Conservation (phyloP, 129 eudicot species). For the Flaveria linearis region DNA sequence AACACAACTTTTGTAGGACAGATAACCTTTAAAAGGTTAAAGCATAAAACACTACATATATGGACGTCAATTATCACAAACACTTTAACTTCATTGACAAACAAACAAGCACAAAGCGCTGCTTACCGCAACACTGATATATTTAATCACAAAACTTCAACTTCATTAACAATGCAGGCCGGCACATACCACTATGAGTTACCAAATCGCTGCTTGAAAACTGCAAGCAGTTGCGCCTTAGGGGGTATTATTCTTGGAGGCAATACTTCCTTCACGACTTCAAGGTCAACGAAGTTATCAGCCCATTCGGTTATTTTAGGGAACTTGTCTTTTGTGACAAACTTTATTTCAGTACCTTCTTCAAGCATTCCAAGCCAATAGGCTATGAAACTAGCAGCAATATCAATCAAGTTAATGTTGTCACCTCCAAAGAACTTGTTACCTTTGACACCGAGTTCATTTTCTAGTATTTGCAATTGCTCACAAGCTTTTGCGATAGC, state of each 20-base stretch:
- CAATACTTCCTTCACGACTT: conserved; percentile 35
- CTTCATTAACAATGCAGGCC: neutral
- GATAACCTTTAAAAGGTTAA: neutral
- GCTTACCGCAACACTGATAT: conserved; percentile 11
- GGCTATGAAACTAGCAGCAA: conserved; percentile 40
- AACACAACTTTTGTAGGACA: too few relatives aligned
- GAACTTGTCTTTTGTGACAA: conserved; percentile 32
- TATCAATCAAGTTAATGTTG: conserved; percentile 40
- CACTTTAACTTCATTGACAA: too few relatives aligned
- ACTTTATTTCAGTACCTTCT: conserved; percentile 24
- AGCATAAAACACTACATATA: neutral
- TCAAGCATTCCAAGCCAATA: conserved; percentile 44
- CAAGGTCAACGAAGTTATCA: conserved; percentile 23
- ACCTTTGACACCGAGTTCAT: conserved; percentile 23
- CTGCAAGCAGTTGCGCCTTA: conserved; percentile 17
- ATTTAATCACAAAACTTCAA: neutral
- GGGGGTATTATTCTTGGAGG: conserved; percentile 35
- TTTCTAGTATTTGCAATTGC: conserved; percentile 21
- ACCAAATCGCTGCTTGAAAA: conserved; percentile 27
- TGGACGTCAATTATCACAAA: neutral
- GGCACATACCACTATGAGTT: neutral
- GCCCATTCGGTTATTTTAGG: conserved; percentile 46
- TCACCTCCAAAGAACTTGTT: conserved; percentile 45
- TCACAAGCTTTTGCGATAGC: conserved; percentile 37
- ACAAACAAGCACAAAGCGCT: neutral